These are phyloP conservation scores for Rubus idaeus DNA, from an alignment of 306 rosid species.

Conservation along the genomic window DNA sequence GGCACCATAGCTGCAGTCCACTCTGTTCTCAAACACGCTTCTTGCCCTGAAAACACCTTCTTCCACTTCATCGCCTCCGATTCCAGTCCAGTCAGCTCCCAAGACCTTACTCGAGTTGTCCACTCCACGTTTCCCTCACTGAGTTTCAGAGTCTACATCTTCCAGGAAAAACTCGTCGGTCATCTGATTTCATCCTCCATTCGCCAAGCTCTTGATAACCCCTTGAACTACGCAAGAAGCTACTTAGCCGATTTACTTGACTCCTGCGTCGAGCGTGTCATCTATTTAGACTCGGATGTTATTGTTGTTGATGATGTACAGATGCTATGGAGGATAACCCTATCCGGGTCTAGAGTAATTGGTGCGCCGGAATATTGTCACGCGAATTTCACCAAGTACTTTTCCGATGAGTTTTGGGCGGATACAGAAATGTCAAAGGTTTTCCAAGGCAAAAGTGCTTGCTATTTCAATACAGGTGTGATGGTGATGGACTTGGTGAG, in stretches of 20 bases:
- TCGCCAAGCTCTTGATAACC: slow-evolving; percentile 75
- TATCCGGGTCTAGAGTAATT: slow-evolving; percentile 48
- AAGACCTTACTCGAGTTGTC: slow-evolving; percentile 38
- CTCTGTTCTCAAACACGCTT: slow-evolving; percentile 69
- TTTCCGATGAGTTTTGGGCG: slow-evolving; percentile 68
- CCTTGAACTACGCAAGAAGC: slow-evolving; percentile 87
- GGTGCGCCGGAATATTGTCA: slow-evolving; percentile 94
- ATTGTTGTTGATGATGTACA: slow-evolving; percentile 71
- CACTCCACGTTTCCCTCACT: slow-evolving; percentile 56
- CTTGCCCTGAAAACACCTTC: slow-evolving; percentile 77
- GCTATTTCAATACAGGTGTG: slow-evolving; percentile 96
- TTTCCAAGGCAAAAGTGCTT: slow-evolving; percentile 51
- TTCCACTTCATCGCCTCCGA: slow-evolving; percentile 85
- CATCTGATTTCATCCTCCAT: slow-evolving; percentile 78
- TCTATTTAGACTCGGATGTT: slow-evolving; percentile 86
- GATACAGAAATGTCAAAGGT: slow-evolving; percentile 45
- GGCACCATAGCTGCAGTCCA: slow-evolving; percentile 84
- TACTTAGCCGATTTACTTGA: slow-evolving; percentile 80
- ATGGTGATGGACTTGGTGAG: slow-evolving; percentile 76
- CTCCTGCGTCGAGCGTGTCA: slow-evolving; percentile 62
- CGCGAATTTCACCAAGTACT: slow-evolving; percentile 70
- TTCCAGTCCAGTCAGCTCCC: slow-evolving; percentile 32
- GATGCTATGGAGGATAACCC: slow-evolving; percentile 55
- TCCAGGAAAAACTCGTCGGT: slow-evolving; percentile 43
- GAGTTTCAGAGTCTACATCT: slow-evolving; percentile 57